phyloP scores from a whole-genome alignment of 225 moss, liverwort and hornwort genomes.

The Rhytidiadelphus loreus region DNA sequence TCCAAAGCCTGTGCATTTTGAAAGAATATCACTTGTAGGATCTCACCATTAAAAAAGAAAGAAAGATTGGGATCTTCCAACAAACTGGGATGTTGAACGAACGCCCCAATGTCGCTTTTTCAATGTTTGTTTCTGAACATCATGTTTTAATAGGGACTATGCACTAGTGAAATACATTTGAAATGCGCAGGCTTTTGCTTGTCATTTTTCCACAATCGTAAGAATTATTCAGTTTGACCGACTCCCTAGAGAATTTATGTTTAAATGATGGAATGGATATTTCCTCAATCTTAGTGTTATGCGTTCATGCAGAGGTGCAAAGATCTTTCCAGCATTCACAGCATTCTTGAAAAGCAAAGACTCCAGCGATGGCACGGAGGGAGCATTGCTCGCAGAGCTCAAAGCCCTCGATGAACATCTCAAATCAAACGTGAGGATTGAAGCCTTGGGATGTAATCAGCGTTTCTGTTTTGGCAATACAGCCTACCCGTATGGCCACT shows the following conservation, averaged over 20 bases:
- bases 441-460: neutral
- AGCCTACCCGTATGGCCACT: neutral
- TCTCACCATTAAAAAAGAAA: neutral
- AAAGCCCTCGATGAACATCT: constrained; percentile 47
- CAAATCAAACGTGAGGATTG: constrained; percentile 41
- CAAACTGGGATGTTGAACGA: neutral
- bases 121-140: neutral
- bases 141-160: neutral
- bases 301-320: constrained; percentile 39
- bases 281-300: neutral
- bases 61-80: neutral
- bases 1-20: neutral
- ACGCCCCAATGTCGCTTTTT: neutral
- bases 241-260: neutral
- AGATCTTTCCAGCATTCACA: constrained; percentile 53
- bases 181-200: neutral
- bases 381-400: constrained; percentile 51
- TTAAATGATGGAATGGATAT: neutral
- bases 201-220: neutral
- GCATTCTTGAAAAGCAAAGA: constrained; percentile 82
- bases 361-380: constrained; percentile 51
- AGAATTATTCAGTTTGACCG: neutral
- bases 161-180: neutral
- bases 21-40: neutral
- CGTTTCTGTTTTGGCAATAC: neutral